phyloP scores from a whole-genome alignment of 345 rosid genomes.

The Salix dunnii region DNA sequence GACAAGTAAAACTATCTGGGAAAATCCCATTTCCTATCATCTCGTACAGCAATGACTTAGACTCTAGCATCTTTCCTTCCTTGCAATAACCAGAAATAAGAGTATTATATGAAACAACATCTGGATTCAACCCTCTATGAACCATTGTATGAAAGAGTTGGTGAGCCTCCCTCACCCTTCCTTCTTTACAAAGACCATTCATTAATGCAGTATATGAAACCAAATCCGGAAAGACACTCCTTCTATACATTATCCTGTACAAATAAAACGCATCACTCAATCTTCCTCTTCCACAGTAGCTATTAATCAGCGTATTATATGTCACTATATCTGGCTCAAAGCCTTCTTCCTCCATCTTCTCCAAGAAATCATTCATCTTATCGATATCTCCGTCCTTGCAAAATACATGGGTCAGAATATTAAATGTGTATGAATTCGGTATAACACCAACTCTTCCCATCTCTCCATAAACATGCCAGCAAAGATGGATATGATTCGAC shows the following conservation, averaged over 20 bases:
- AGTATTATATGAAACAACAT: slow-evolving; percentile 63
- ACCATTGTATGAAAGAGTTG: slow-evolving; percentile 72
- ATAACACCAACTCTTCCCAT: slow-evolving; percentile 62
- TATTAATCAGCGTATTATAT: slow-evolving; percentile 70
- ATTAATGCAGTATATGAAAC: slow-evolving; percentile 72
- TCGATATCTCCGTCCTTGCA: slow-evolving; percentile 46
- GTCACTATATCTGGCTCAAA: slow-evolving; percentile 88
- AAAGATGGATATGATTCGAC: slow-evolving; percentile 40
- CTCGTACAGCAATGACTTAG: slow-evolving; percentile 52
- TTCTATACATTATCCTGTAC: slow-evolving; percentile 67
- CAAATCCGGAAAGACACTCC: slow-evolving; percentile 71
- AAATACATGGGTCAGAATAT: slow-evolving; percentile 67
- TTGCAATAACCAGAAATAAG: slow-evolving; percentile 72
- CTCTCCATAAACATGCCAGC: slow-evolving; percentile 70
- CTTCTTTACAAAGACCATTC: slow-evolving; percentile 78
- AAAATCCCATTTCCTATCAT: slow-evolving; percentile 62
- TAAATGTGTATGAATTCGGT: slow-evolving; percentile 66
- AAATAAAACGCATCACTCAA: slow-evolving; percentile 74
- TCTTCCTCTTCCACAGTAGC: slow-evolving; percentile 69
- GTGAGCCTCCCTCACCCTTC: slow-evolving; percentile 72
- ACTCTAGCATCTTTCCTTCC: slow-evolving; percentile 60
- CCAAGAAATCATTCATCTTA: slow-evolving; percentile 67
- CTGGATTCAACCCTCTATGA: slow-evolving; percentile 61
- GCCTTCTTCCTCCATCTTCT: slow-evolving; percentile 96
- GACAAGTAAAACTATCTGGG: slow-evolving; percentile 61